Evolutionary conservation across 192 early-diverging fungal genomes (phyloP).

Genomic region (Phycomyces blakesleeanus): DNA sequence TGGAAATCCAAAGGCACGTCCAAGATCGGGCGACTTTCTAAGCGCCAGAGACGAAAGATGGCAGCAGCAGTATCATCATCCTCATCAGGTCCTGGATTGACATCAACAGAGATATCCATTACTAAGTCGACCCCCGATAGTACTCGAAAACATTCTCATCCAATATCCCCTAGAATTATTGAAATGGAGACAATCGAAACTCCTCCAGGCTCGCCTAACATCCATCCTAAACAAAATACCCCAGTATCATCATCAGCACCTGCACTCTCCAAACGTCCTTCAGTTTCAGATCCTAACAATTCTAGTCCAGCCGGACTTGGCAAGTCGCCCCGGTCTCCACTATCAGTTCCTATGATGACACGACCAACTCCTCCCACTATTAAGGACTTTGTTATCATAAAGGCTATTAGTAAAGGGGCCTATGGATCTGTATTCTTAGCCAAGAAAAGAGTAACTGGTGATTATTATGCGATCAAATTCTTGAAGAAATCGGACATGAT

Average conservation of each 20-base stretch:
- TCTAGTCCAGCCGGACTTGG: constrained; percentile 22
- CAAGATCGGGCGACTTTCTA: neutral
- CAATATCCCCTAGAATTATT: constrained; percentile 19
- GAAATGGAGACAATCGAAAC: constrained; percentile 40
- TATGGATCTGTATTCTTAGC: constrained; percentile 86
- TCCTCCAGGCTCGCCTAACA: constrained; percentile 25
- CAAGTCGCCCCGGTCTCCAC: constrained; percentile 23
- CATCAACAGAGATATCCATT: neutral
- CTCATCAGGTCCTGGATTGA: no score
- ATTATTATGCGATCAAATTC: constrained; percentile 87
- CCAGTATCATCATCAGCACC: neutral
- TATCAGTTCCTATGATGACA: constrained; percentile 26
- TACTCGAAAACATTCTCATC: neutral
- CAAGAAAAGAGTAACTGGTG: constrained; percentile 79
- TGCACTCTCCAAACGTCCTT: constrained; percentile 4
- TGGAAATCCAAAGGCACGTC: constrained; percentile 14
- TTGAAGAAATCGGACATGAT: constrained; percentile 86
- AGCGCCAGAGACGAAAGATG: neutral
- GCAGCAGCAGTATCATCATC: neutral
- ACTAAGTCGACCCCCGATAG: neutral
- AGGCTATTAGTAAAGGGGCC: constrained; percentile 87
- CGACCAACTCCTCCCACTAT: constrained; percentile 65
- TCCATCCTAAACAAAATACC: constrained; percentile 11
- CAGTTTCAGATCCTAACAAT: constrained; percentile 13
- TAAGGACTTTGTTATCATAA: constrained; percentile 88